phyloP scores from a whole-genome alignment of 148 eudicot genomes.

The Rhododendron mucronatum region DNA sequence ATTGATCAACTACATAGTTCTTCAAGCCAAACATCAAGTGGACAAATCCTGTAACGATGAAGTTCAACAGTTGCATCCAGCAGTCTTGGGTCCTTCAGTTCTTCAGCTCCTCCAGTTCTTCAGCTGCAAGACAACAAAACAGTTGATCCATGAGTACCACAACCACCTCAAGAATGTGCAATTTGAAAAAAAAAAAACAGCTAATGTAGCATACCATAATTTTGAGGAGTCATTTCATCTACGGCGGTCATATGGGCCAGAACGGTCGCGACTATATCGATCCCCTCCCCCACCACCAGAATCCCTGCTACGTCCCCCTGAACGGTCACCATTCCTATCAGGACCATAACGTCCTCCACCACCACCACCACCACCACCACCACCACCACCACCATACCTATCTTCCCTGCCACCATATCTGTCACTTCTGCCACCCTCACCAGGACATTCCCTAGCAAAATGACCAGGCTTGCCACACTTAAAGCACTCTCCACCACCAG shows the following conservation, averaged over 20 bases:
- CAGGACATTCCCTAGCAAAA: conserved; percentile 58
- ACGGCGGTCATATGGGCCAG: conserved; percentile 88
- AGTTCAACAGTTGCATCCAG: conserved; percentile 9
- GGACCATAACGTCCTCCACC: conserved; percentile 65
- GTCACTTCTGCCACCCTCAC: conserved; percentile 49
- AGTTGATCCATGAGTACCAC: not conserved
- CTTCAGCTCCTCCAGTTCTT: conserved; percentile 16
- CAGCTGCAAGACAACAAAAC: conserved; percentile 37
- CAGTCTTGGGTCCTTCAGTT: conserved; percentile 17
- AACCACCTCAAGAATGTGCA: not conserved
- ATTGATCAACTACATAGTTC: conserved; percentile 33
- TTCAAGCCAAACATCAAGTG: conserved; percentile 14
- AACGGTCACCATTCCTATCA: conserved; percentile 72
- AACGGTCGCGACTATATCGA: conserved; percentile 74
- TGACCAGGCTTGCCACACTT: conserved; percentile 68
- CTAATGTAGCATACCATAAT: conserved; percentile 4
- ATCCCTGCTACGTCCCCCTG: conserved; percentile 61
- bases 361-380: conserved; percentile 9
- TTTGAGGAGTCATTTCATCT: conserved; percentile 16
- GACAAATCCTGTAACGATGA: not conserved
- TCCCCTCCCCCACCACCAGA: conserved; percentile 76
- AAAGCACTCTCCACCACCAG: conserved; percentile 76
- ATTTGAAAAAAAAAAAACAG: not conserved
- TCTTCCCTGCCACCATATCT: conserved; percentile 72
- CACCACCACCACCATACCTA: conserved; percentile 39